phyloP scores from a whole-genome alignment of 768 basidiomycete genomes.

The Symmetrospora coprosmae region DNA sequence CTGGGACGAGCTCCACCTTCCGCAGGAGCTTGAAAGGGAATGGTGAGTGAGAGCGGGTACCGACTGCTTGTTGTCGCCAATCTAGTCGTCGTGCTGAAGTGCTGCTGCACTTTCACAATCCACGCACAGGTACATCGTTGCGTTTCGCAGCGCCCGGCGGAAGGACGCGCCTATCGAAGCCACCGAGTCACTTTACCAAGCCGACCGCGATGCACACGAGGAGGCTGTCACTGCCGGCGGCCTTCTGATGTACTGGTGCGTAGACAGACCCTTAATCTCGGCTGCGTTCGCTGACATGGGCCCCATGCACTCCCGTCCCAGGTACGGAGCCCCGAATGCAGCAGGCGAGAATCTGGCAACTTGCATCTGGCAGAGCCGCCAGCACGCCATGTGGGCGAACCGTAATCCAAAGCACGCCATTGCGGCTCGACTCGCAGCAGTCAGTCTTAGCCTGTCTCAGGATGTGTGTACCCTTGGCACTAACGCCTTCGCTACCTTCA shows the following conservation, averaged over 20 bases:
- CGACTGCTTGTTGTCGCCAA: not conserved
- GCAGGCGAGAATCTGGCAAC: slow-evolving; percentile 65
- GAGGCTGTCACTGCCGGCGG: slow-evolving; percentile 56
- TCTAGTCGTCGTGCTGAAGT: no score
- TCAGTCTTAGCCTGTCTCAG: not conserved
- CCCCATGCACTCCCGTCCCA: not conserved
- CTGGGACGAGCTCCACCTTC: slow-evolving; percentile 59
- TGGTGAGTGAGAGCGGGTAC: slow-evolving; percentile 42
- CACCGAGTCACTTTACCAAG: slow-evolving; percentile 52
- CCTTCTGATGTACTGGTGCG: slow-evolving; percentile 73
- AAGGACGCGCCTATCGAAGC: slow-evolving; percentile 35
- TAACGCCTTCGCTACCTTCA: not conserved
- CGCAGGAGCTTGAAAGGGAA: slow-evolving; percentile 58
- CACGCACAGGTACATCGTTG: slow-evolving; percentile 58
- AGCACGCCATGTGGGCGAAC: slow-evolving; percentile 66
- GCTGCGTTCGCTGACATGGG: not conserved
- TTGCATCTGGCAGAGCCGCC: slow-evolving; percentile 71
- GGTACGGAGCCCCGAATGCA: slow-evolving; percentile 16
- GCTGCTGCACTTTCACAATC: no score
- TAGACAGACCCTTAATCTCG: not conserved
- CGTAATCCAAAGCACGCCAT: slow-evolving; percentile 62
- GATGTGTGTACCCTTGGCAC: not conserved
- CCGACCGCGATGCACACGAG: slow-evolving; percentile 75
- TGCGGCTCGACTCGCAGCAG: slow-evolving; percentile 67
- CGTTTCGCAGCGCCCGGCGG: slow-evolving; percentile 66